Evolutionary conservation across 495 filamentous ascomycete genomes (phyloP).

Genomic region (Talaromyces ruber): DNA sequence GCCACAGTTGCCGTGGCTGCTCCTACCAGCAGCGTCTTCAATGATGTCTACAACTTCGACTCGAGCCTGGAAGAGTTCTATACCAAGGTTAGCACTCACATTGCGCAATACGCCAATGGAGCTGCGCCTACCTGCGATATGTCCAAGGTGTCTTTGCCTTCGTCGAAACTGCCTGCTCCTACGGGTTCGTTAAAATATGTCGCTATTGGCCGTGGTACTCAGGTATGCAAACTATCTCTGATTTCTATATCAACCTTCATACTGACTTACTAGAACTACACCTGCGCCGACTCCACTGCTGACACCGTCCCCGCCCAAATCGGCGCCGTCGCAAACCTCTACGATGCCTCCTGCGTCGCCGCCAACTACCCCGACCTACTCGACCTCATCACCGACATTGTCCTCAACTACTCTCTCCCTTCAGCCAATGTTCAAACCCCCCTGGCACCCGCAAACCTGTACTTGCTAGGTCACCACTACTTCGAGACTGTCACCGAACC

Average conservation of each 20-base stretch:
- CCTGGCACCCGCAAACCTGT: constrained; percentile 44
- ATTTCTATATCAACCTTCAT: background rate
- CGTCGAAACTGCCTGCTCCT: constrained; percentile 45
- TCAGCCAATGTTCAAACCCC: constrained; percentile 9
- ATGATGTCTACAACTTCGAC: constrained; percentile 29
- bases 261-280: constrained; percentile 64
- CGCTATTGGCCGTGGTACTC: constrained; percentile 75
- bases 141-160: constrained; percentile 30
- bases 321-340: constrained; percentile 80
- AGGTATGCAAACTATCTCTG: constrained; percentile 21
- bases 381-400: constrained; percentile 32
- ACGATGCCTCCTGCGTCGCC: constrained; percentile 77
- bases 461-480: constrained; percentile 74
- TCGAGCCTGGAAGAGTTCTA: constrained; percentile 28
- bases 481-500: constrained; percentile 56
- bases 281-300: constrained; percentile 54
- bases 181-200: constrained; percentile 60
- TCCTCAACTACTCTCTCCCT: constrained; percentile 35
- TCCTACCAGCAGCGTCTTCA: constrained; percentile 20
- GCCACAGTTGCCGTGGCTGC: constrained; percentile 24
- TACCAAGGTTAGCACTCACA: constrained; percentile 29
- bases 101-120: constrained; percentile 9
- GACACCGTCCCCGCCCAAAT: constrained; percentile 48
- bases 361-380: constrained; percentile 56
- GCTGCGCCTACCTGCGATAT: constrained; percentile 22